Evolutionary conservation across 164 flowering plant genomes (phyloP).

Genomic region (Taxillus chinensis): DNA sequence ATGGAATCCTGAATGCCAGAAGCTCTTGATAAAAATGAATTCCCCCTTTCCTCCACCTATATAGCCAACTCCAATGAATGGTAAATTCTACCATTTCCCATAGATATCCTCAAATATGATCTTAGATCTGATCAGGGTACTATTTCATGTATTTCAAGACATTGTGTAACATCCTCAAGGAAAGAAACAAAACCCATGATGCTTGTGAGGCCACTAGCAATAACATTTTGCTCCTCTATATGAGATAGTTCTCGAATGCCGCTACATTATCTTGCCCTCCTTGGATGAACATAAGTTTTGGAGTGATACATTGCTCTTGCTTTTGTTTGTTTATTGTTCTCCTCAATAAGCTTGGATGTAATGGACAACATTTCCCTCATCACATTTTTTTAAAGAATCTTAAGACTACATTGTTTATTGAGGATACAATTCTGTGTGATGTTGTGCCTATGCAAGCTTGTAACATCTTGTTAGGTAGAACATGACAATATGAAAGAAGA

Average conservation of each 20-base stretch:
- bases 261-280: slow-evolving; percentile 91
- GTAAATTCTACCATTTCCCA: too few relatives aligned
- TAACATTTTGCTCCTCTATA: slow-evolving; percentile 95
- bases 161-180: slow-evolving; percentile 61
- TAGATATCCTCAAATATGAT: too few relatives aligned
- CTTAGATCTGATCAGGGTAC: slow-evolving; percentile 3
- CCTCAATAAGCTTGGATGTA: slow-evolving; percentile 60
- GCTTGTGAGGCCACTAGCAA: slow-evolving; percentile 71
- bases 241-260: slow-evolving; percentile 77
- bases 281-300: slow-evolving; percentile 69
- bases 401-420: too few relatives aligned
- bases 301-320: slow-evolving; percentile 87
- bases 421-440: too few relatives aligned
- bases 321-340: slow-evolving; percentile 76
- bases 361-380: not conserved
- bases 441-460: too few relatives aligned
- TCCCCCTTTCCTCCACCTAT: too few relatives aligned
- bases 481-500: too few relatives aligned
- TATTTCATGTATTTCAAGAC: slow-evolving; percentile 71
- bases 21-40: too few relatives aligned
- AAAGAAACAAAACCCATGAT: slow-evolving; percentile 85
- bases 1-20: too few relatives aligned
- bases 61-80: too few relatives aligned
- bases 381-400: too few relatives aligned
- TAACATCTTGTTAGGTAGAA: too few relatives aligned